These are phyloP conservation scores for Glycine tomentella DNA, from an alignment of 306 rosid species.

Conservation along the genomic window DNA sequence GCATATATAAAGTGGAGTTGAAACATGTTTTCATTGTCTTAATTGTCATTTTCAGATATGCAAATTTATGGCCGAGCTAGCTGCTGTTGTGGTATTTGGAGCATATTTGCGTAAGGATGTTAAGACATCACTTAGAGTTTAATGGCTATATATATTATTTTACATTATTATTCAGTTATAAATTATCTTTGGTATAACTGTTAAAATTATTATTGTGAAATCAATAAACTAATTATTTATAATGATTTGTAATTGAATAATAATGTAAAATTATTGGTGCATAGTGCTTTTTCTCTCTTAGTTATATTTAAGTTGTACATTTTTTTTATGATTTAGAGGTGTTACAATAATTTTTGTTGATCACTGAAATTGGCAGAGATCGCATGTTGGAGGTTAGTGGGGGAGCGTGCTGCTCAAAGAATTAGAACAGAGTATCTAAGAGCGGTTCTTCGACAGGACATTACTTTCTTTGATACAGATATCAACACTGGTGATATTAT, in stretches of 20 bases:
- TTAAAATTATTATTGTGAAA: too few relatives aligned
- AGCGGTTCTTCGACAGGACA: conserved; percentile 84
- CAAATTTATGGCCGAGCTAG: conserved; percentile 69
- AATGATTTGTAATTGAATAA: too few relatives aligned
- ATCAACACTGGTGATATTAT: conserved; percentile 76
- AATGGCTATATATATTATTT: too few relatives aligned
- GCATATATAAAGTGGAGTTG: neutral
- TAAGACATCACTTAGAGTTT: neutral
- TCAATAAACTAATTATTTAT: too few relatives aligned
- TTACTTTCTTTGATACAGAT: conserved; percentile 72
- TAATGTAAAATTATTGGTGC: too few relatives aligned
- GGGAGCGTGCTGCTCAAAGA: conserved; percentile 83
- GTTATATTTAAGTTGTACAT: neutral
- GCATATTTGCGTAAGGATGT: conserved; percentile 78
- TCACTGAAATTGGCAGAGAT: conserved; percentile 69
- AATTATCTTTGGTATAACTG: too few relatives aligned
- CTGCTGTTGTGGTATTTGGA: conserved; percentile 79
- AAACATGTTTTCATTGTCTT: conserved; percentile 4
- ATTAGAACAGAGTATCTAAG: conserved; percentile 76
- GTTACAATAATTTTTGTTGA: conserved; percentile 19
- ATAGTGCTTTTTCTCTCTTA: too few relatives aligned
- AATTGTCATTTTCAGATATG: conserved; percentile 66
- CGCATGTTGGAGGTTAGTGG: conserved; percentile 94
- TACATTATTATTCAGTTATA: too few relatives aligned
- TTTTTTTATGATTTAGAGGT: neutral